Evolutionary conservation across 2,329 filamentous ascomycete species (phyloP).

Genomic region (Emmonsiellopsis sp.): DNA sequence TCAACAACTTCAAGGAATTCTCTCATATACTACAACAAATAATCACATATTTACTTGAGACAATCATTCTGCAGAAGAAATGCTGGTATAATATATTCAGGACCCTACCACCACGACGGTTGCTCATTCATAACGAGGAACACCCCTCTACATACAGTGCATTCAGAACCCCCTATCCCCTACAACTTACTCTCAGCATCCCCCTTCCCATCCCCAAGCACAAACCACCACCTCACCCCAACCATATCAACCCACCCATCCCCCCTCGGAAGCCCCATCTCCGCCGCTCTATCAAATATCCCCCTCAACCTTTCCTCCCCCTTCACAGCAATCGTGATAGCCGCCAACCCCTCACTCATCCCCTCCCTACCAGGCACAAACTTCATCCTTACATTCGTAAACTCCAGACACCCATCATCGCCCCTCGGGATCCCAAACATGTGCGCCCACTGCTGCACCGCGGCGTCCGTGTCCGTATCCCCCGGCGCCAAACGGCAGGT

Average conservation of each 20-base stretch:
- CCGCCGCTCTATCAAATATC: conserved; percentile 24
- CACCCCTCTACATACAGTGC: too few relatives aligned
- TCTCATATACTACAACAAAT: too few relatives aligned
- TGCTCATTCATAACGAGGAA: too few relatives aligned
- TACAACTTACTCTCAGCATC: background rate
- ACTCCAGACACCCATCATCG: conserved; percentile 15
- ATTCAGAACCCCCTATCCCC: background rate
- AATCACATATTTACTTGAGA: too few relatives aligned
- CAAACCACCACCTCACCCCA: conserved; percentile 30
- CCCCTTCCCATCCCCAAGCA: background rate
- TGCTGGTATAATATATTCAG: too few relatives aligned
- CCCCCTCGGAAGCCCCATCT: conserved; percentile 20
- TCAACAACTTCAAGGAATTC: too few relatives aligned
- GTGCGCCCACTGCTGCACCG: conserved; percentile 32
- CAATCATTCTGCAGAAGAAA: too few relatives aligned
- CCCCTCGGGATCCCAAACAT: conserved; percentile 25
- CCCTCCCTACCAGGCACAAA: conserved; percentile 28
- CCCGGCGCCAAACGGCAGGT: conserved; percentile 29
- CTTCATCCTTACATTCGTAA: conserved; percentile 25
- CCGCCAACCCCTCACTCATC: conserved; percentile 27
- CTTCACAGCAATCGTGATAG: conserved; percentile 31
- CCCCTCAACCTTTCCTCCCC: conserved; percentile 22
- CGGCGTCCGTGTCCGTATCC: conserved; percentile 27
- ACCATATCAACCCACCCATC: conserved; percentile 30
- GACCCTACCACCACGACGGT: too few relatives aligned